Percentiles rank a stretch among this genome's conserved stretches.
These are phyloP conservation scores for Cyberlindnera euphorbiiphila DNA, from an alignment of 805 yeast species.

Conservation along the genomic window DNA sequence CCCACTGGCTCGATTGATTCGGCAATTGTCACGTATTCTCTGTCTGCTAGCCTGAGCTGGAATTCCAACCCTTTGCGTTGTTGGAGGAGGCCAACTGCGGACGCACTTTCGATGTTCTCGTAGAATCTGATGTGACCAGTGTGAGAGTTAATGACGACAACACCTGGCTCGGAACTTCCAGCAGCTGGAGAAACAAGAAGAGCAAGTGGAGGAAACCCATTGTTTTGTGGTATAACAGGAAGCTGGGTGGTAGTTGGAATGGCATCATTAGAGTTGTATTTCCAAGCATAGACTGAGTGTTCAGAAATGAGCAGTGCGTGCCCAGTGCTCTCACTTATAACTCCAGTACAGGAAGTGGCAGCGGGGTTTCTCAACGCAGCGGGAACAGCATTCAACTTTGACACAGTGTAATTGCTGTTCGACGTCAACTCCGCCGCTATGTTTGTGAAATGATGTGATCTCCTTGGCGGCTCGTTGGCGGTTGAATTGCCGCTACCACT, in stretches of 20 bases:
- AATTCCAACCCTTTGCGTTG: slow-evolving; percentile 33
- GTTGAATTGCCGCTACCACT: slow-evolving; percentile 4
- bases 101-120: slow-evolving; percentile 70
- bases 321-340: slow-evolving; percentile 29
- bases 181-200: slow-evolving; percentile 55
- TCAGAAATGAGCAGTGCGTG: slow-evolving; percentile 31
- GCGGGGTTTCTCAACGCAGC: slow-evolving; percentile 10
- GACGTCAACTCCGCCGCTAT: slow-evolving; percentile 48
- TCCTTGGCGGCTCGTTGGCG: slow-evolving; percentile 10
- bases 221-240: slow-evolving; percentile 29
- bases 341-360: slow-evolving; percentile 19
- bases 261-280: slow-evolving; percentile 56
- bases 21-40: slow-evolving; percentile 55
- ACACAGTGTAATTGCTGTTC: slow-evolving; percentile 54
- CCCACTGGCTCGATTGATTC: slow-evolving; percentile 74
- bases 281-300: slow-evolving; percentile 63
- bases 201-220: slow-evolving; percentile 45
- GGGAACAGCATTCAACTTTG: slow-evolving; percentile 56
- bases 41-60: slow-evolving; percentile 39
- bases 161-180: slow-evolving; percentile 58
- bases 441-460: slow-evolving; percentile 22
- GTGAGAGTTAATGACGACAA: slow-evolving; percentile 57
- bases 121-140: slow-evolving; percentile 63
- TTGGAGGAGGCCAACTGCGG: slow-evolving; percentile 56
- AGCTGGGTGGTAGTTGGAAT: slow-evolving; percentile 56